Evolutionary conservation across 2,329 filamentous ascomycete genomes (phyloP).

Genomic region (Penicillium sp.): DNA sequence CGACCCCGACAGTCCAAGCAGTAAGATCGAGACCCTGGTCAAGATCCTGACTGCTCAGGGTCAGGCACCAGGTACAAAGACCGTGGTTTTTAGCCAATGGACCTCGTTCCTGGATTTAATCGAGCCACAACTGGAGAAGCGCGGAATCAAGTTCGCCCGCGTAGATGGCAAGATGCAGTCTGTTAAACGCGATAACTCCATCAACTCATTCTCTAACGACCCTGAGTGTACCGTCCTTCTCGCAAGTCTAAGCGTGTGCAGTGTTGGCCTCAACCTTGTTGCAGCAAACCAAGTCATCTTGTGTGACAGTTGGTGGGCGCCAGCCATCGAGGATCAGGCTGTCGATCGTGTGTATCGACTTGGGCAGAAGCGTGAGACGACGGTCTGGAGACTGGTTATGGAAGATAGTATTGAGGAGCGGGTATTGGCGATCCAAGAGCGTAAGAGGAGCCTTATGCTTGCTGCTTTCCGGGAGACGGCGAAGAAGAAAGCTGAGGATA

Average conservation of each 20-base stretch:
- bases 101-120: slow-evolving; percentile 76
- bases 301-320: slow-evolving; percentile 87
- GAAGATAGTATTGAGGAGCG: slow-evolving; percentile 78
- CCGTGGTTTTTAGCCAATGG: slow-evolving; percentile 80
- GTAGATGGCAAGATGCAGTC: slow-evolving; percentile 80
- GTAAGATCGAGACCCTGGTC: slow-evolving; percentile 77
- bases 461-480: slow-evolving; percentile 76
- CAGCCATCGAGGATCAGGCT: slow-evolving; percentile 88
- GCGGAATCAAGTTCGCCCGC: slow-evolving; percentile 64
- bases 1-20: slow-evolving; percentile 67
- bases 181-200: slow-evolving; percentile 67
- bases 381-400: slow-evolving; percentile 78
- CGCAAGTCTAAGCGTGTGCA: slow-evolving; percentile 77
- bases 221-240: slow-evolving; percentile 71
- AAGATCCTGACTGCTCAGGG: slow-evolving; percentile 71
- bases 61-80: slow-evolving; percentile 66
- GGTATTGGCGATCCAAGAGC: slow-evolving; percentile 73
- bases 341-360: slow-evolving; percentile 84
- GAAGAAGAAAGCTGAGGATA: slow-evolving; percentile 56
- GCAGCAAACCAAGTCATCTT: slow-evolving; percentile 83
- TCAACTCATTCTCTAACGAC: slow-evolving; percentile 66
- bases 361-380: slow-evolving; percentile 76
- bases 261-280: slow-evolving; percentile 81
- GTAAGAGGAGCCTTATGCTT: slow-evolving; percentile 75
- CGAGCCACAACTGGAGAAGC: slow-evolving; percentile 63